Base-by-base conservation (phyloP, 805 yeast species). In the Metschnikowia orientalis region DNA sequence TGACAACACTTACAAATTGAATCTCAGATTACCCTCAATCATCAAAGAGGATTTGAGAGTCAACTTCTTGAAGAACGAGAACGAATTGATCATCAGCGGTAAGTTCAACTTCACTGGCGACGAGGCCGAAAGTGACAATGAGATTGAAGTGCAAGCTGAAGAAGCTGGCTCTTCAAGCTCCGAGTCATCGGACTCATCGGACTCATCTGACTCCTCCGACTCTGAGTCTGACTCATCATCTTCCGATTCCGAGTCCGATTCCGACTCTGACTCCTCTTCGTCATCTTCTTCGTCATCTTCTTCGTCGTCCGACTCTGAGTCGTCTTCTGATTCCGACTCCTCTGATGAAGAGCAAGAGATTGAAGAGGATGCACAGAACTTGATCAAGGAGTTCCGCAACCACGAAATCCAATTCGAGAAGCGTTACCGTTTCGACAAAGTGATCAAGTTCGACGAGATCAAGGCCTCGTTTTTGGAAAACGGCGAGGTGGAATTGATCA, bases 401-500 rank as follows among this genome's bases (percentile, higher is more conserved):
- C 62, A 62, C 30, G 69, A 63, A 49, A 57, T 66, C 31, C 53
- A 50, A 33, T 66, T 66, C 40, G 69, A 64, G 45, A 66, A 66
- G 50, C 63, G 60, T 42, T 64, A 63, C 45, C 59, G 58, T 34
- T 66, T 66, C 41, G 69, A 61, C 35, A 63, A 63, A 47, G 33
- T 54, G 18, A 53, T 66, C 40, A 60, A 60, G 35, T 55, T 52
- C 29, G 56, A 58, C 26, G 57, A 61, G 45, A 61, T 66, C 41
- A 55, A 49, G 38, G 71, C 71, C 18, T 51, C 50, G 32, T 61
- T 64, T 42, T 40, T 58, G 37, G 53, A 53, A 23, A 57, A 58
- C 31, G 64, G 61, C 35, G 71, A 66, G 51, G 59, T 66, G 38
- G 69, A 65, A 48, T 50, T 66, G 40, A 54, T 56, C 26, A 59